Base-by-base conservation (phyloP, 2,329 filamentous ascomycete genomes). In the Penicillium sp. region DNA sequence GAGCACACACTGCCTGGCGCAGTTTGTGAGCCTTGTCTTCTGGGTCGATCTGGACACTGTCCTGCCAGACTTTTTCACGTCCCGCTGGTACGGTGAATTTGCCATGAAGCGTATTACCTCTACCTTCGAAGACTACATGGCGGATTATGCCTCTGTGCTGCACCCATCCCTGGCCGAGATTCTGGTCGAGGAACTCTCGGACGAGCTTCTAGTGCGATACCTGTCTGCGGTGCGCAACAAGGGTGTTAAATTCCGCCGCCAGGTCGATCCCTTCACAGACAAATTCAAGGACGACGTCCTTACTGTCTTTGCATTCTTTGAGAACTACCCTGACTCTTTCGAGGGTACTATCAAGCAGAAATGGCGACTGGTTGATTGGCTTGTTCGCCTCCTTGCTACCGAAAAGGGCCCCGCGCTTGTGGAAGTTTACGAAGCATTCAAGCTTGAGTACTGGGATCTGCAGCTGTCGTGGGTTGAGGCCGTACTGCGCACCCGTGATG, bases 391-490 rank as follows among this genome's bases (percentile, higher is more conserved):
- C 58, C 80, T 99, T n/a, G 80, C 82, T 47, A 86, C 86, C 4
- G 86, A 88, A 31, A 91, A 94, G 70, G 88, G 87, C 50, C 83
- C 86, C 31, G 81, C 79, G 25, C 81, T 97, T 0, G 86, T 91
- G 16, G 85, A 89, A 50, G 87, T 90, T 1, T 97, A 96, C 70
- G 88, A 88, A 66, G 78, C 80, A 5, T 93, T 99, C 78, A 97
- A 97, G 81, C 79, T 77, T 39, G 82, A 85, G 45, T 97, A 96
- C 75, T 96, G 93, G 90, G 94, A 99, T 76, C 79, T 97, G 71
- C 91, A 95, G 74, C 87, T 97, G 58, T 88, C 87, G 45, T 99
- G 94, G 94, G 92, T 99, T 8, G 95, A 99, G 80, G 89, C 90
- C 7, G 93, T 96, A 47, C 72, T 99, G 62, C 84, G 92, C 64